These are phyloP conservation scores for Cutaneotrichosporon dermatis DNA, from an alignment of 1,284 basidiomycete species.

Conservation along the genomic window DNA sequence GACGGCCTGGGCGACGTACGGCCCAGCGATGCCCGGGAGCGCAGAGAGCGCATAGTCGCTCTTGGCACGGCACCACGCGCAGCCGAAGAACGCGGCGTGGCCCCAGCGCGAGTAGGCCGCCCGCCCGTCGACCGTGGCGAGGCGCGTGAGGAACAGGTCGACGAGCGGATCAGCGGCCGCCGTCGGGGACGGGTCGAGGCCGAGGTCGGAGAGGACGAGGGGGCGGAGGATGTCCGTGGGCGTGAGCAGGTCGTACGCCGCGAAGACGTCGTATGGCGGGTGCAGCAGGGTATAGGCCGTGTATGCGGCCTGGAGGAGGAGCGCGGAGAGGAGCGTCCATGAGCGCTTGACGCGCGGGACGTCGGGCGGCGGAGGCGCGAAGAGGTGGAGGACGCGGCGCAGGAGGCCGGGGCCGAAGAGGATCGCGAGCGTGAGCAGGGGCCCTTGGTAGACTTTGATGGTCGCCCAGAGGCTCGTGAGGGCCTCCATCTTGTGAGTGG, in stretches of 20 bases:
- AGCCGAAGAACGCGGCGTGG: slow-evolving; percentile 25
- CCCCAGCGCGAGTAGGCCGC: slow-evolving; percentile 35
- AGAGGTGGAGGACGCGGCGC: background rate
- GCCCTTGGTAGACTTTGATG: background rate
- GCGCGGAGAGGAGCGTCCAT: background rate
- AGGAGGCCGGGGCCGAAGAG: background rate
- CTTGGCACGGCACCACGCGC: slow-evolving; percentile 32
- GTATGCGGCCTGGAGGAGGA: background rate
- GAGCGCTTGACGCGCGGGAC: background rate
- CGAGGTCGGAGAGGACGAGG: background rate
- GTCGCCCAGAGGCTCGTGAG: slow-evolving; percentile 1
- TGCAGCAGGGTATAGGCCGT: background rate
- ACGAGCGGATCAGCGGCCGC: slow-evolving; percentile 8
- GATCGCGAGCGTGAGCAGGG: background rate
- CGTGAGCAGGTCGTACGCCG: slow-evolving; percentile 15
- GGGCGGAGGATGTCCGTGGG: slow-evolving; percentile 24
- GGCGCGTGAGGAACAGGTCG: slow-evolving; percentile 27
- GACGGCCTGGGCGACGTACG: slow-evolving; percentile 24
- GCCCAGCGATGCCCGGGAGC: slow-evolving; percentile 22
- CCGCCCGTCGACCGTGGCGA: slow-evolving; percentile 28
- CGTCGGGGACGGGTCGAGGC: background rate
- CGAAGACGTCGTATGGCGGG: slow-evolving; percentile 37
- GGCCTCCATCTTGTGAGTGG: background rate
- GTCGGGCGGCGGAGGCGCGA: background rate
- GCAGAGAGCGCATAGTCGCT: slow-evolving; percentile 30